These are phyloP conservation scores for Quercus phellos DNA, from an alignment of 331 rosid species.

Conservation along the genomic window DNA sequence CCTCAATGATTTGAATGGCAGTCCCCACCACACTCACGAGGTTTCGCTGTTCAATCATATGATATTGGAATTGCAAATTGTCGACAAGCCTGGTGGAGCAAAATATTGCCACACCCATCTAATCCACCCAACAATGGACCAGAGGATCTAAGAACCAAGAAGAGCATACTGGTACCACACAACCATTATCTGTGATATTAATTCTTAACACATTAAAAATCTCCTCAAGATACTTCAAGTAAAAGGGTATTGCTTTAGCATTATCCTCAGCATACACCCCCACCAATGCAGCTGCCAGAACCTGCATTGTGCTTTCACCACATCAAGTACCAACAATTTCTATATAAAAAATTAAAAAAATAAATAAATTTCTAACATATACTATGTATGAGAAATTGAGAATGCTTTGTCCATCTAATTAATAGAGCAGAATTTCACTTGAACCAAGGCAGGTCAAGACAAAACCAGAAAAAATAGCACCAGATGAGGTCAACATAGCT, in stretches of 20 bases:
- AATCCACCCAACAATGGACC: slow-evolving; percentile 1
- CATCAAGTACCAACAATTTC: not conserved
- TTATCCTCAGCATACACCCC: not conserved
- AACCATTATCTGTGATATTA: not conserved
- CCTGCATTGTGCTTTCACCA: not conserved
- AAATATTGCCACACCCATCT: not conserved
- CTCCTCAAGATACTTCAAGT: not conserved
- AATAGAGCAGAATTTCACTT: not conserved
- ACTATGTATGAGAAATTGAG: not conserved
- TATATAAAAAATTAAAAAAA: not conserved
- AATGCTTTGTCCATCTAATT: not conserved
- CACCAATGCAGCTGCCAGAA: not conserved
- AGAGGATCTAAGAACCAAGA: not conserved
- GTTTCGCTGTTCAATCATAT: not conserved
- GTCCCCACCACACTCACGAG: slow-evolving; percentile 37
- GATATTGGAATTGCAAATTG: no score
- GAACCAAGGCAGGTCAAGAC: not conserved
- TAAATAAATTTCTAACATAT: not conserved
- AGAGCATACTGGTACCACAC: not conserved
- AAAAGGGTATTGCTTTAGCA: not conserved
- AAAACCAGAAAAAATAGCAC: no score
- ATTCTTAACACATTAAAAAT: not conserved
- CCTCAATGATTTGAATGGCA: not conserved
- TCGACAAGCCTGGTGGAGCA: not conserved
- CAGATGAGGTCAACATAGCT: not conserved